These are phyloP conservation scores for Rutstroemia sydowiana DNA, from an alignment of 2,329 filamentous ascomycete species.

Conservation along the genomic window DNA sequence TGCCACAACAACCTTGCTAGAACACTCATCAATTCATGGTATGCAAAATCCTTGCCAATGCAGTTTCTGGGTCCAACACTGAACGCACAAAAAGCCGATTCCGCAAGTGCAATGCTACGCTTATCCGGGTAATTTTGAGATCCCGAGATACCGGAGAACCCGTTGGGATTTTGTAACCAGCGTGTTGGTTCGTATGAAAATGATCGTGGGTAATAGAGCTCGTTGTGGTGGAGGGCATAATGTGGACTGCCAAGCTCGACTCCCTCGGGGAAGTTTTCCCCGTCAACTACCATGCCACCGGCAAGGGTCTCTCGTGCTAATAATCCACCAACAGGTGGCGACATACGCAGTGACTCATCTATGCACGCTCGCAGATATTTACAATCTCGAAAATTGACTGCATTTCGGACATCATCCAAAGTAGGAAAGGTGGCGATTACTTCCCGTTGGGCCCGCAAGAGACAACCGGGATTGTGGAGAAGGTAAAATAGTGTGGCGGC, in stretches of 20 bases:
- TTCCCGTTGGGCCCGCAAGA: background rate
- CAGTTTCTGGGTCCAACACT: too few species aligned
- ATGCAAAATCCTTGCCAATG: too few species aligned
- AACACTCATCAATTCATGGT: too few species aligned
- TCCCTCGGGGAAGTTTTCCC: conserved; percentile 31
- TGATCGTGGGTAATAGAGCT: too few species aligned
- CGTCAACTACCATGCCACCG: conserved; percentile 20
- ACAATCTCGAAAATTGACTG: conserved; percentile 26
- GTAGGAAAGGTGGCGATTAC: background rate
- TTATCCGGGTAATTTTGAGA: too few species aligned
- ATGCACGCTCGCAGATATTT: conserved; percentile 37
- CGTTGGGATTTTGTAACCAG: too few species aligned
- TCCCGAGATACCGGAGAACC: too few species aligned
- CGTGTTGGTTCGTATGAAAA: too few species aligned
- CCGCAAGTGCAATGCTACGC: too few species aligned
- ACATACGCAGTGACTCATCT: conserved; percentile 25
- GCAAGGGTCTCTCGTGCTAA: conserved; percentile 18
- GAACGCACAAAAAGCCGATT: too few species aligned
- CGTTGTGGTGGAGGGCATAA: too few species aligned
- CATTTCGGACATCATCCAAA: background rate
- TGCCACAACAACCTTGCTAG: too few species aligned
- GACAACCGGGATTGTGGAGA: background rate
- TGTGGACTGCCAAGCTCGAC: conserved; percentile 17
- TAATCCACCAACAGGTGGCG: conserved; percentile 18
- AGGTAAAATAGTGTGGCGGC: background rate